Conservation (phyloP, 2,329 filamentous ascomycete genomes). For the Orbilia javanica region DNA sequence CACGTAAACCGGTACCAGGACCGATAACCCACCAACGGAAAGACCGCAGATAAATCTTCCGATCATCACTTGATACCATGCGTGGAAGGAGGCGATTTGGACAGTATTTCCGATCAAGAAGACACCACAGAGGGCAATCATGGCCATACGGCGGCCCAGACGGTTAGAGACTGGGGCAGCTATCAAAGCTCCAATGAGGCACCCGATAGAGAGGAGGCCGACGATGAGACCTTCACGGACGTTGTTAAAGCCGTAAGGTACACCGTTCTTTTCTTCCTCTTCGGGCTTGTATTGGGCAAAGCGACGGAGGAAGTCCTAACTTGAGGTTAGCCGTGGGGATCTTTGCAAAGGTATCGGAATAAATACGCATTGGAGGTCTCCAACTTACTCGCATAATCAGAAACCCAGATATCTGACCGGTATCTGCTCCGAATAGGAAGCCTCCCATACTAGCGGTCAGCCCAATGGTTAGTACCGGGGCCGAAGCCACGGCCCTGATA, state of each 20-base stretch:
- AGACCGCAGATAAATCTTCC: constrained; percentile 76
- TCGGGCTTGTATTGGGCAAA: constrained; percentile 68
- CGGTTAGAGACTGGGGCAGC: constrained; percentile 74
- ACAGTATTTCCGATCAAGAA: constrained; percentile 75
- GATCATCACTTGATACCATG: constrained; percentile 76
- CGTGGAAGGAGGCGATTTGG: constrained; percentile 72
- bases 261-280: constrained; percentile 63
- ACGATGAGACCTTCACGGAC: constrained; percentile 75
- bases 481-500: constrained; percentile 56
- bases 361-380: too few species aligned
- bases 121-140: constrained; percentile 74
- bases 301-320: constrained; percentile 70
- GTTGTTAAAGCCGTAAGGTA: constrained; percentile 69
- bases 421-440: constrained; percentile 75
- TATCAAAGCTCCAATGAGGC: constrained; percentile 71
- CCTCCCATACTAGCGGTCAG: constrained; percentile 62
- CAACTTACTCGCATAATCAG: constrained; percentile 65
- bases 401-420: constrained; percentile 72
- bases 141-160: constrained; percentile 74
- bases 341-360: constrained; percentile 63
- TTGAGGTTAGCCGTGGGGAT: constrained; percentile 53
- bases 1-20: constrained; percentile 77
- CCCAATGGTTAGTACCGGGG: constrained; percentile 57
- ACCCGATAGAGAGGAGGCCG: constrained; percentile 74
- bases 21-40: constrained; percentile 75